Conservation (phyloP, 352 stramenopile species). For the Globisporangium mamillatum region DNA sequence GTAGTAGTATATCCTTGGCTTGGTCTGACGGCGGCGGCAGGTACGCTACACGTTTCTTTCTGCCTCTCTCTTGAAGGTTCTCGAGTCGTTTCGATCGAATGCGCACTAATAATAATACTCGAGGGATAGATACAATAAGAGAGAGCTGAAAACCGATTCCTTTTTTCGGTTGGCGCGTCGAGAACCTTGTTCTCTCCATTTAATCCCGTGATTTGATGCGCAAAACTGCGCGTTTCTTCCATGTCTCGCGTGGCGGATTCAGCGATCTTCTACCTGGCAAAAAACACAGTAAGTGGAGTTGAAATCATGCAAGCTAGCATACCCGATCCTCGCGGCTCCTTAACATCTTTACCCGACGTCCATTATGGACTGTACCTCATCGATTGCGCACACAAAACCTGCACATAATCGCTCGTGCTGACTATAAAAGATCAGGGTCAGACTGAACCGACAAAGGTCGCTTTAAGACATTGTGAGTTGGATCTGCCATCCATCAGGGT, state of each 20-base stretch:
- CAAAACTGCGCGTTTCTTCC: background rate
- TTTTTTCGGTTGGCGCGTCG: background rate
- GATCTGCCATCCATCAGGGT: background rate
- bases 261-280: conserved; percentile 5
- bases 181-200: conserved; percentile 2
- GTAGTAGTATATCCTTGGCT: background rate
- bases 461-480: background rate
- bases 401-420: conserved; percentile 2
- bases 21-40: background rate
- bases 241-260: conserved; percentile 7
- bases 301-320: background rate
- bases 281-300: conserved; percentile 2
- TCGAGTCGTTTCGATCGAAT: conserved; percentile 7
- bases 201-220: background rate
- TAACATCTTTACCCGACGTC: background rate
- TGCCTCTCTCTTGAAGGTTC: conserved; percentile 5
- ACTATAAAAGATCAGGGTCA: conserved; percentile 1
- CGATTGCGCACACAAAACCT: conserved; percentile 11
- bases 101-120: background rate
- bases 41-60: background rate
- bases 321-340: background rate
- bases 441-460: background rate
- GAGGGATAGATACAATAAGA: conserved; percentile 2
- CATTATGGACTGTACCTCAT: background rate
- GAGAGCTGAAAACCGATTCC: conserved; percentile 1